phyloP scores from a whole-genome alignment of 495 filamentous ascomycete genomes.

The Wilcoxina mikolae region DNA sequence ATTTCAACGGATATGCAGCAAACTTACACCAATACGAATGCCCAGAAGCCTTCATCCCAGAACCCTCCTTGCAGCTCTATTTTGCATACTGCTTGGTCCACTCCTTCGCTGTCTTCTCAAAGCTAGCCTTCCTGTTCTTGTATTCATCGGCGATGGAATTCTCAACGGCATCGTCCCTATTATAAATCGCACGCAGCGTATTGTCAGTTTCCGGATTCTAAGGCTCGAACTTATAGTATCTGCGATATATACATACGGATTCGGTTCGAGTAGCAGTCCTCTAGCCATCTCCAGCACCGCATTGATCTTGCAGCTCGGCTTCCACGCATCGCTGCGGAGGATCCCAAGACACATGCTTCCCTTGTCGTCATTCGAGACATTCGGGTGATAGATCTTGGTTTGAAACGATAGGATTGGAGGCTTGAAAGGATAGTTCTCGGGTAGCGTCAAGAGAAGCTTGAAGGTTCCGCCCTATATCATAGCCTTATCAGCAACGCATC shows the following conservation, averaged over 20 bases:
- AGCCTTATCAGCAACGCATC: not conserved
- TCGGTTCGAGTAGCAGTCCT: slow-evolving; percentile 66
- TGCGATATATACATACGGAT: slow-evolving; percentile 47
- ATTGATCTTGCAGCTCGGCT: slow-evolving; percentile 64
- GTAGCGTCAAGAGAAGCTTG: slow-evolving; percentile 59
- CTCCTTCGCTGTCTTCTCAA: slow-evolving; percentile 67
- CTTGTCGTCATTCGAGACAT: slow-evolving; percentile 85
- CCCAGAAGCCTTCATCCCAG: too few species aligned
- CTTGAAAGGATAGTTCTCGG: slow-evolving; percentile 87
- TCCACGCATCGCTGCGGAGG: slow-evolving; percentile 84
- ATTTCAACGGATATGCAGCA: too few species aligned
- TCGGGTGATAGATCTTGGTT: slow-evolving; percentile 97
- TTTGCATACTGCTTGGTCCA: slow-evolving; percentile 70
- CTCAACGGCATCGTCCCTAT: slow-evolving; percentile 77
- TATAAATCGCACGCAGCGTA: too few species aligned
- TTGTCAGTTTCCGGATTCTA: too few species aligned
- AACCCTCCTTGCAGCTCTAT: too few species aligned
- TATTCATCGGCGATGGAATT: slow-evolving; percentile 72
- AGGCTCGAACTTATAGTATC: too few species aligned
- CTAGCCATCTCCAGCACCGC: slow-evolving; percentile 69
- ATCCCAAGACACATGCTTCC: slow-evolving; percentile 86
- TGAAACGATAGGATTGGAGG: slow-evolving; percentile 72
- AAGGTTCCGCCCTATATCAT: slow-evolving; percentile 44
- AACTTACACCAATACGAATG: too few species aligned
- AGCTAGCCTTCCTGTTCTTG: slow-evolving; percentile 53